Base-by-base conservation (phyloP, 2,329 filamentous ascomycete genomes). In the Botrytis aclada region DNA sequence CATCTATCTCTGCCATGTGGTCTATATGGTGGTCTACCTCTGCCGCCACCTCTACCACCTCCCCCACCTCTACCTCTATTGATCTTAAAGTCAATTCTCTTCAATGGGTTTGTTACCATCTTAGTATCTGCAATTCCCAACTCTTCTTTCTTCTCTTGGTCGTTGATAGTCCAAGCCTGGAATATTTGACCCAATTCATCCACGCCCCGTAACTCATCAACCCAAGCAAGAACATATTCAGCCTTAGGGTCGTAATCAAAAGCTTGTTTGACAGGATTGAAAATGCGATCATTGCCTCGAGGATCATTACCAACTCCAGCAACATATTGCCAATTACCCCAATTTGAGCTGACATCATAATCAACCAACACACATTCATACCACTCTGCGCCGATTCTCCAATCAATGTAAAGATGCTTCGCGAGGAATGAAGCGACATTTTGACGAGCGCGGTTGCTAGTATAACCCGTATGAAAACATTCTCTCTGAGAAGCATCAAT, bases 311-410 rank as follows among this genome's bases (percentile, higher is more conserved):
- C 93, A 0, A 95, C 92, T 0, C 93, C 93, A 0, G 92, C 87
- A 0, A 93, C 88, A 74, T 95, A 95, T 80, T 94, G 92, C 93
- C 92, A 95, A 78, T 94, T 94, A 16, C 89, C 89, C 92, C 92
- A 95, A 77, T 95, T 95, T 74, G 87, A 91, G 22, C 87, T 89
- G 0, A 92, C 86, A 77, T 95, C 93, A 79, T 95, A 94, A 80
- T 96, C 93, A 43, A 91, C 84, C 4, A 95, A 85, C 79, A 92
- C 83, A 79, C 87, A 88, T 80, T 95, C 93, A 79, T 95, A 95
- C 91, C 92, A 95, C 80, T 95, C 93, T 0, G 92, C 93, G 0
- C 93, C 93, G 22, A 93, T 86, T 0, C 92, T 88, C 93, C 93
- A 96, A 81, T 95, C 93, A 34, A 95, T 89, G 1, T 86, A 86